Evolutionary conservation across 2,329 filamentous ascomycete genomes (phyloP).

Genomic region (Calonectria hongkongensis): DNA sequence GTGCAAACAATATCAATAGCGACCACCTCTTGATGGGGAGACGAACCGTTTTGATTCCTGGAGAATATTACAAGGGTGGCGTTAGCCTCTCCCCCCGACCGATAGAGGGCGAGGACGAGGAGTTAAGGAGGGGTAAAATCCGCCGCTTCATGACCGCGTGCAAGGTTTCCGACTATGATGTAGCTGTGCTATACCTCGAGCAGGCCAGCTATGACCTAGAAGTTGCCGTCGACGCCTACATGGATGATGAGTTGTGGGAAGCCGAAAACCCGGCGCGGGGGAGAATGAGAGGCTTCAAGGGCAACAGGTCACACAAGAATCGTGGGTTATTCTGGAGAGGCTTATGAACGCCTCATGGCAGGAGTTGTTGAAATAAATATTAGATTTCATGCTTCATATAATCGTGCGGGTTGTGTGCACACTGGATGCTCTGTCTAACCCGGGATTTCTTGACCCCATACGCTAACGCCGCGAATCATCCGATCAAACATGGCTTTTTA

Average conservation of each 20-base stretch:
- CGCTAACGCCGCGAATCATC: conserved; percentile 57
- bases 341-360: conserved; percentile 47
- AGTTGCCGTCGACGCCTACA: conserved; percentile 77
- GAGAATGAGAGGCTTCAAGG: conserved; percentile 50
- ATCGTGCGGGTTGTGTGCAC: conserved; percentile 49
- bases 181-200: conserved; percentile 84
- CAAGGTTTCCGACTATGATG: conserved; percentile 85
- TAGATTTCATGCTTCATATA: conserved; percentile 56
- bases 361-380: conserved; percentile 46
- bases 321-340: conserved; percentile 59
- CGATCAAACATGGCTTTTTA: conserved; percentile 52
- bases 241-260: conserved; percentile 86
- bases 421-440: conserved; percentile 53
- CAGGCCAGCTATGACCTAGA: conserved; percentile 81
- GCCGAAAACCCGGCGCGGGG: conserved; percentile 73
- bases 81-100: conserved; percentile 82
- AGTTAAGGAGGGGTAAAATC: conserved; percentile 80
- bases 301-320: conserved; percentile 57
- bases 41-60: conserved; percentile 82
- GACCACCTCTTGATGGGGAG: conserved; percentile 83
- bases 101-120: conserved; percentile 84
- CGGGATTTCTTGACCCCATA: conserved; percentile 51
- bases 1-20: conserved; percentile 80
- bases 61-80: conserved; percentile 79
- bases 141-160: conserved; percentile 86